Percentiles rank a stretch among this genome's conserved stretches.
Evolutionary conservation across 768 basidiomycete genomes (phyloP).

Genomic region (Lactarius quietus): DNA sequence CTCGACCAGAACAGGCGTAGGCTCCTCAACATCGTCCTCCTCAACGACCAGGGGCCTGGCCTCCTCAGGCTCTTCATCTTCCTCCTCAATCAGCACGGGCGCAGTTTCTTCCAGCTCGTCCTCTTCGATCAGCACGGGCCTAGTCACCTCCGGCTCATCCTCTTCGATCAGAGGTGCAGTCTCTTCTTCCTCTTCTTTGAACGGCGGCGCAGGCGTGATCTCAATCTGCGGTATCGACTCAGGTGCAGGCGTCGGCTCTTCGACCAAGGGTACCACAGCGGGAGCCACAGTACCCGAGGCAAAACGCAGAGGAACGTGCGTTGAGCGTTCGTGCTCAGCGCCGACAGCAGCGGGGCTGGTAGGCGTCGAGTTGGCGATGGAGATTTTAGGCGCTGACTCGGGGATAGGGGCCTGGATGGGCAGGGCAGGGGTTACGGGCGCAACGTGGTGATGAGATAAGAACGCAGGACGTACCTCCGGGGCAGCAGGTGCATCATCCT

Average conservation of each 20-base stretch:
- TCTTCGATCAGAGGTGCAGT: not conserved
- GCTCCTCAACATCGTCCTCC: not conserved
- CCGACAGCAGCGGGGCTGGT: not conserved
- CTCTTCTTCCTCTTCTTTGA: not conserved
- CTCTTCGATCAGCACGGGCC: not conserved
- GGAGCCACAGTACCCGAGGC: not conserved
- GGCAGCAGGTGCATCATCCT: not conserved
- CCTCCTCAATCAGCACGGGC: not conserved
- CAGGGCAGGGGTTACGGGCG: not conserved
- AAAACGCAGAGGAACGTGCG: constrained; percentile 9
- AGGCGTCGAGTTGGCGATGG: not conserved
- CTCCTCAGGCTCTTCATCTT: not conserved
- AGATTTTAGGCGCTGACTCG: not conserved
- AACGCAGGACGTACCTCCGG: constrained; percentile 1
- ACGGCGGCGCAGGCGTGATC: not conserved
- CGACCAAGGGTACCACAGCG: no score
- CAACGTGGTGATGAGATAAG: not conserved
- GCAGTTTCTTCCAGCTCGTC: not conserved
- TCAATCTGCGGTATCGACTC: not conserved
- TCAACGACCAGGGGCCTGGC: not conserved
- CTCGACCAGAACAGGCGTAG: no score
- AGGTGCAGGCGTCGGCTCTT: no score
- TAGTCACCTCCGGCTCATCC: not conserved
- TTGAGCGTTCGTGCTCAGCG: constrained; percentile 11
- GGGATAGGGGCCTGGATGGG: not conserved